Base-by-base conservation (phyloP, 2,329 filamentous ascomycete genomes). In the Teratosphaeria pseudoeucalypti region DNA sequence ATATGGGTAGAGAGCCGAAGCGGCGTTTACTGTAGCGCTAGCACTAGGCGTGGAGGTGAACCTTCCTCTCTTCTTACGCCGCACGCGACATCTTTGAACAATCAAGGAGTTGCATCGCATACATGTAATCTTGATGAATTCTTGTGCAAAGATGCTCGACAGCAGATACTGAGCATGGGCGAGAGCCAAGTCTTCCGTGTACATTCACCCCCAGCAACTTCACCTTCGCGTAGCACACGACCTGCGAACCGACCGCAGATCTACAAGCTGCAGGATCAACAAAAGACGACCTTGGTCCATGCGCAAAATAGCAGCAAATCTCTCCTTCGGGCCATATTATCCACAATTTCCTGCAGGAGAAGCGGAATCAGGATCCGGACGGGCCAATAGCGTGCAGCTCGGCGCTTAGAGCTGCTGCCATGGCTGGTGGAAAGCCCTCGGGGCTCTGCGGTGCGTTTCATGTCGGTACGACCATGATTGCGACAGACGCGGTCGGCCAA, bases 331-430 rank as follows among this genome's bases (percentile, higher is more conserved):
- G 27, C 53, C 32, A 34, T n/a, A 32, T 54, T 54, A 14, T 32
- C 23, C 4, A 32, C 23, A 9, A 54, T 54, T 34, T 54, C 53
- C 9, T 32, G 27, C 19, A 54, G 19, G 12, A 16, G 27, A 16
- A 26, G 52, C 52, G 29, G 12, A 53, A 14, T 23, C 12, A 32
- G 52, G 14, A 32, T 7, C 16, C 23, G 12, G 29, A 19, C 6
- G 19, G 37, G 37, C 59, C 59, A 61, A 61, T 61, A 58, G 59
- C 56, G 56, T 55, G 19, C 12, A 26, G 34, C 53, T 27, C 43
- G 58, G 60, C 60, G 60, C 60, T 58, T 62, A 62, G 11, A 34
- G 39, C 26, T 11, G 34, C 19, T 34, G 53, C 56, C 27, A 49
- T 23, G 19, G 43, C 43, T 19, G 43, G 43, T 19, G 9, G 43